phyloP scores from a whole-genome alignment of 2,329 filamentous ascomycete genomes.

The Diaporthe vexans region DNA sequence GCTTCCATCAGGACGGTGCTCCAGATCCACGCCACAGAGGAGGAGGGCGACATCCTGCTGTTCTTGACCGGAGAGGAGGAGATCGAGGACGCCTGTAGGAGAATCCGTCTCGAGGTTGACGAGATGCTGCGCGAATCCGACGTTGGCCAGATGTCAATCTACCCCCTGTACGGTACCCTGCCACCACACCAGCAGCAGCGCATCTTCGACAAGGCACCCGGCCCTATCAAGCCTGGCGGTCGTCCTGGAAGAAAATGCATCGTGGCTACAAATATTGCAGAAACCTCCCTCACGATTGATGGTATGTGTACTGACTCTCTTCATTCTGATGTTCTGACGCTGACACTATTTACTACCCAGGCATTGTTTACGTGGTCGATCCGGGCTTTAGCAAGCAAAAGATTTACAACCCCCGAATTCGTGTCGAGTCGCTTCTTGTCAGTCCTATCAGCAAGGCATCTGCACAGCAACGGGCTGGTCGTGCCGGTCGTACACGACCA shows the following conservation, averaged over 20 bases:
- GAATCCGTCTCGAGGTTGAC: slow-evolving; percentile 91
- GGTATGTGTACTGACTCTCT: slow-evolving; percentile 60
- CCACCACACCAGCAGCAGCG: slow-evolving; percentile 93
- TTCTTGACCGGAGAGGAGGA: slow-evolving; percentile 99
- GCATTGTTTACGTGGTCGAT: slow-evolving; percentile 98
- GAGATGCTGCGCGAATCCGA: slow-evolving; percentile 93
- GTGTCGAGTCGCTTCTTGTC: slow-evolving; percentile 96
- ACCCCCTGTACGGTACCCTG: slow-evolving; percentile 93
- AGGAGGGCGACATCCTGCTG: slow-evolving; percentile 91
- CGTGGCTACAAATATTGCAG: slow-evolving; percentile 96
- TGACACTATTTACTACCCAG: slow-evolving; percentile 20
- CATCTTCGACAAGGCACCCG: slow-evolving; percentile 93
- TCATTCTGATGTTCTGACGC: not conserved
- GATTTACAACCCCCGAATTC: slow-evolving; percentile 96
- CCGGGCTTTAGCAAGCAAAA: slow-evolving; percentile 99
- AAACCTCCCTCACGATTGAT: slow-evolving; percentile 97
- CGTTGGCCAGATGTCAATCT: slow-evolving; percentile 89
- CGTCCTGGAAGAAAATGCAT: slow-evolving; percentile 94
- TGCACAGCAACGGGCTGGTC: slow-evolving; percentile 96
- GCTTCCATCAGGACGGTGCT: slow-evolving; percentile 94
- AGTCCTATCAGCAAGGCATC: slow-evolving; percentile 98
- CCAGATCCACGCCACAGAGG: slow-evolving; percentile 94
- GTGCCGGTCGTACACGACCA: slow-evolving; percentile 97
- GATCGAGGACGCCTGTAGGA: slow-evolving; percentile 95
- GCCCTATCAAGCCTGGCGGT: slow-evolving; percentile 79